phyloP scores from a whole-genome alignment of 23 red algal species.

The Gracilaria domingensis region DNA sequence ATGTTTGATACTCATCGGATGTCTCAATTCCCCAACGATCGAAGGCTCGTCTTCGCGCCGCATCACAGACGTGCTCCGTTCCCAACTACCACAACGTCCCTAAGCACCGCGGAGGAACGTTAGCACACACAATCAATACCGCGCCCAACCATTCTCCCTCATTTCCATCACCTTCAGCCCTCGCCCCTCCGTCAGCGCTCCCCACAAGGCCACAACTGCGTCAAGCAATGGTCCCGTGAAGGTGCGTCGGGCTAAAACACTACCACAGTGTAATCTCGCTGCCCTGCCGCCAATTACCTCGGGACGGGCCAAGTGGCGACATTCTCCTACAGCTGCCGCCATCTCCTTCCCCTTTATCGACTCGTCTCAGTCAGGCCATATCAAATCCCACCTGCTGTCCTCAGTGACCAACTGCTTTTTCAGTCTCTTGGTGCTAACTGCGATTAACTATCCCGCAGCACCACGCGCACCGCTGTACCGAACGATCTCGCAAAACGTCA shows the following conservation, averaged over 20 bases:
- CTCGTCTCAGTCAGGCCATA: not conserved
- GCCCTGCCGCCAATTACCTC: no score
- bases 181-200: not conserved
- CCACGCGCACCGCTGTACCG: not conserved
- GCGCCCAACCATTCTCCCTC: not conserved
- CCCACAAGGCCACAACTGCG: not conserved
- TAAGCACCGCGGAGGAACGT: no score
- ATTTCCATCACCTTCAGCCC: not conserved
- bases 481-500: slow-evolving; percentile 12
- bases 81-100: not conserved
- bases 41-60: not conserved
- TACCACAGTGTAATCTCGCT: not conserved
- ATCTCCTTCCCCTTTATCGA: not conserved
- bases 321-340: not conserved
- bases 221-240: not conserved
- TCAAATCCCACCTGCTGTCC: not conserved
- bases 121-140: not conserved
- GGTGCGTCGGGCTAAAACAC: not conserved
- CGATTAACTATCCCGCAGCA: not conserved
- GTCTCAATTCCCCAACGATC: not conserved
- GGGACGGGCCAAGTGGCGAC: no score
- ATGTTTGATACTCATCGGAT: not conserved
- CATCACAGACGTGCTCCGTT: not conserved
- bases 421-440: not conserved
- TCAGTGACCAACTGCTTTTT: not conserved